Evolutionary conservation across 2,329 filamentous ascomycete species (phyloP), one percentile per base, ranked within the genome.

Genomic region (Phyllosticta paracitricarpa): DNA sequence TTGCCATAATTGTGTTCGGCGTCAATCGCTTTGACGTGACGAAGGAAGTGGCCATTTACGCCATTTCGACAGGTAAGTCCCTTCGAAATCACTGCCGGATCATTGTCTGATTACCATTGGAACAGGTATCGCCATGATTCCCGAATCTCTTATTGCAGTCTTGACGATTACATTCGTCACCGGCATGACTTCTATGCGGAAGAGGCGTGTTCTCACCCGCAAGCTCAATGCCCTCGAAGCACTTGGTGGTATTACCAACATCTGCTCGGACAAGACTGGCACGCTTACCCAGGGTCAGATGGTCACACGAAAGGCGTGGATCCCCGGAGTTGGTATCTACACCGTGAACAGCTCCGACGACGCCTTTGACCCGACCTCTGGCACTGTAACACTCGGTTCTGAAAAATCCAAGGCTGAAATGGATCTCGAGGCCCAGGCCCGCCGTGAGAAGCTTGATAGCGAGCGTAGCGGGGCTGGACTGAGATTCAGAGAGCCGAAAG

Each of bases 201-300:
- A 71, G 33, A 65, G 69, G 22, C 68, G 73, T 57, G 72, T 74
- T 24, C 69, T 74, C 56, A 70, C 71, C 26, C 68, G 72, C 53
- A 74, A 73, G 57, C 68, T 74, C 19, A 69, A 70, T 64, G 68
- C 68, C 40, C 66, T 74, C 3, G 72, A 74, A 62, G 72, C 72
- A 33, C 67, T 74, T 19, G 72, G 72, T 56, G 72, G 67, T 63
- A 70, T 74, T 7, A 74, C 72, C 65, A 65, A 73, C 60, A 81
- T 82, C 61, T 82, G 79, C 69, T 80, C 77, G 10, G 79, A 82
- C 66, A 82, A 82, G 70, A 82, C 79, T 1, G 75, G 66, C 71
- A 79, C 57, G 61, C 68, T 65, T 26, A 77, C 68, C 0, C 71
- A 74, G 60, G 72, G 72, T 22, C 67, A 68, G 58, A 73, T 74